Percentiles rank a stretch among this genome's conserved stretches.
Evolutionary conservation across 768 basidiomycete species (phyloP).

Genomic region (Daedaleopsis sinensis): DNA sequence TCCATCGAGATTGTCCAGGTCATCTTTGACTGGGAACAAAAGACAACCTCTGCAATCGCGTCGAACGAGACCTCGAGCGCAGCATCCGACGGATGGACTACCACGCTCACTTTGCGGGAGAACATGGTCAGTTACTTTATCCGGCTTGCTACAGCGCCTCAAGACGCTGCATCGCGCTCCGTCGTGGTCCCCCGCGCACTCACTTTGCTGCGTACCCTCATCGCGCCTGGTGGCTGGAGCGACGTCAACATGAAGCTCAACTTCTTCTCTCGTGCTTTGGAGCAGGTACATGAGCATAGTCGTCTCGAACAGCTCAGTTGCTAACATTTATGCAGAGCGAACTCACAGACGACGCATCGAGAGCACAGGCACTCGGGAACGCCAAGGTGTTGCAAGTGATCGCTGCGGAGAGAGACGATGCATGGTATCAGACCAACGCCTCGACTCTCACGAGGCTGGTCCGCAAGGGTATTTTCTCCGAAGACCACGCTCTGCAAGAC

Average conservation of each 20-base stretch:
- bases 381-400: slow-evolving; percentile 90
- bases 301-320: neutral
- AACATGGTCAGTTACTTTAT: slow-evolving; percentile 94
- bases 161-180: slow-evolving; percentile 49
- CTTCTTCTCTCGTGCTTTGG: slow-evolving; percentile 85
- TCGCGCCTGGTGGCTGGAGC: slow-evolving; percentile 83
- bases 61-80: slow-evolving; percentile 17
- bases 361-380: slow-evolving; percentile 69
- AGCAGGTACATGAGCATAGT: slow-evolving; percentile 56
- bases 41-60: slow-evolving; percentile 37
- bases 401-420: slow-evolving; percentile 76
- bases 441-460: slow-evolving; percentile 77
- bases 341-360: slow-evolving; percentile 64
- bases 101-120: slow-evolving; percentile 81
- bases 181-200: slow-evolving; percentile 66
- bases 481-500: slow-evolving; percentile 81
- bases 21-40: slow-evolving; percentile 93
- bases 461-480: slow-evolving; percentile 82
- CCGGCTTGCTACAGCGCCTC: slow-evolving; percentile 76
- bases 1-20: slow-evolving; percentile 92
- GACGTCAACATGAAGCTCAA: slow-evolving; percentile 91
- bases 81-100: slow-evolving; percentile 54
- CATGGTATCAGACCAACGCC: slow-evolving; percentile 80
- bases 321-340: slow-evolving; percentile 57
- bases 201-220: slow-evolving; percentile 70